Conservation (phyloP, 495 filamentous ascomycete species). For the Hamigera avellanea region DNA sequence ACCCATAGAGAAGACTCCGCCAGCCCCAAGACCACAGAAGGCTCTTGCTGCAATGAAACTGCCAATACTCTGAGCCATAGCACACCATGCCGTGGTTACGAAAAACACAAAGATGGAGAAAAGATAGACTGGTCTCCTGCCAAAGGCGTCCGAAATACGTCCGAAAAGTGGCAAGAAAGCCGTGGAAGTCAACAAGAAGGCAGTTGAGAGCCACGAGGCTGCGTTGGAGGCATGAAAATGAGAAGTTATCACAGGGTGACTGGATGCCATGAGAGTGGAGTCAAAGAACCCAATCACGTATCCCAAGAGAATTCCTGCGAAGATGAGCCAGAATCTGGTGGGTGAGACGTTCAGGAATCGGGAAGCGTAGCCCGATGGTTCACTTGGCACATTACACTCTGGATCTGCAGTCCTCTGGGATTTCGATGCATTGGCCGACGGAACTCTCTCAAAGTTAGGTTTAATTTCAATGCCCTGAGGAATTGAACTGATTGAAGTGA, state of each 20-base stretch:
- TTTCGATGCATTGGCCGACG: constrained; percentile 7
- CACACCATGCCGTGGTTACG: constrained; percentile 60
- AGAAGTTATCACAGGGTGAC: constrained; percentile 71
- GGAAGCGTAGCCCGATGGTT: constrained; percentile 16
- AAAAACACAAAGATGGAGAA: constrained; percentile 52
- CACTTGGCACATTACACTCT: constrained; percentile 4
- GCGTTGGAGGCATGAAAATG: constrained; percentile 64
- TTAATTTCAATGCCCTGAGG: constrained; percentile 22
- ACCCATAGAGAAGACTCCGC: constrained; percentile 60
- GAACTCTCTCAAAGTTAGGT: constrained; percentile 15
- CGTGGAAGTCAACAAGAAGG: constrained; percentile 67
- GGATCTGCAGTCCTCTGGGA: constrained; percentile 6
- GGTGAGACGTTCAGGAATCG: constrained; percentile 36
- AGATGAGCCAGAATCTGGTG: constrained; percentile 41
- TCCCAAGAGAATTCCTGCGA: constrained; percentile 32
- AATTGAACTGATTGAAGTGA: constrained; percentile 21
- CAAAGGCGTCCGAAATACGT: constrained; percentile 59
- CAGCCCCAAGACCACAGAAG: constrained; percentile 63
- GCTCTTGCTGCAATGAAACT: constrained; percentile 65
- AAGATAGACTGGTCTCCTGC: constrained; percentile 58
- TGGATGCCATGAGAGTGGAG: constrained; percentile 69
- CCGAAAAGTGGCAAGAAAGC: constrained; percentile 64
- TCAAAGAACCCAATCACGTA: constrained; percentile 55
- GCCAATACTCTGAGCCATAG: constrained; percentile 54
- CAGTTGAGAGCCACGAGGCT: constrained; percentile 72